Conservation (phyloP, 305 asterid genomes). For the Fraxinus dipetala region DNA sequence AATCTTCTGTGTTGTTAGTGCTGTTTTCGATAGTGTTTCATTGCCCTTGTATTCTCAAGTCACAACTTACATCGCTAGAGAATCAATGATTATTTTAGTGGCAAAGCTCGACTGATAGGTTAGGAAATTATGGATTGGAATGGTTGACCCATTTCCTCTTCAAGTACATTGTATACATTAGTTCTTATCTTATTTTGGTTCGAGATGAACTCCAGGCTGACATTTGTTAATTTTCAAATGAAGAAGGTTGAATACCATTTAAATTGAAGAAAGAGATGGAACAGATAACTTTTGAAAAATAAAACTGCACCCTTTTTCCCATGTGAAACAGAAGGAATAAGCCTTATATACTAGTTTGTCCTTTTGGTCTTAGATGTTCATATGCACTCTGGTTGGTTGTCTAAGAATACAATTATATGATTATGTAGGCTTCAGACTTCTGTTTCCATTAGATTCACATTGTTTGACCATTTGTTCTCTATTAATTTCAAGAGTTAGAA, state of each 20-base stretch:
- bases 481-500: neutral
- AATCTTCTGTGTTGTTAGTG: conserved; percentile 11
- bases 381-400: neutral
- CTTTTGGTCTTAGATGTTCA: neutral
- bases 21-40: neutral
- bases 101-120: neutral
- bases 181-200: neutral
- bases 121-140: neutral
- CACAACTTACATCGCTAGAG: neutral
- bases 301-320: neutral
- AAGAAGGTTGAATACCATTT: neutral
- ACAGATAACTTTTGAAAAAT: neutral
- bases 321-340: neutral
- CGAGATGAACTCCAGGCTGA: neutral
- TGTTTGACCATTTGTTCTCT: neutral
- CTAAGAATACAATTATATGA: neutral
- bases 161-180: neutral
- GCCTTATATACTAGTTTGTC: neutral
- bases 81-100: neutral
- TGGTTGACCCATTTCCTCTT: neutral
- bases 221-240: neutral
- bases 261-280: neutral
- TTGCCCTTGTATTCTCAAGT: neutral
- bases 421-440: neutral
- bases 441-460: neutral